Percentiles rank a stretch among this genome's conserved stretches.
Evolutionary conservation across 306 rosid genomes (phyloP).

Genomic region (Datisca glomerata): DNA sequence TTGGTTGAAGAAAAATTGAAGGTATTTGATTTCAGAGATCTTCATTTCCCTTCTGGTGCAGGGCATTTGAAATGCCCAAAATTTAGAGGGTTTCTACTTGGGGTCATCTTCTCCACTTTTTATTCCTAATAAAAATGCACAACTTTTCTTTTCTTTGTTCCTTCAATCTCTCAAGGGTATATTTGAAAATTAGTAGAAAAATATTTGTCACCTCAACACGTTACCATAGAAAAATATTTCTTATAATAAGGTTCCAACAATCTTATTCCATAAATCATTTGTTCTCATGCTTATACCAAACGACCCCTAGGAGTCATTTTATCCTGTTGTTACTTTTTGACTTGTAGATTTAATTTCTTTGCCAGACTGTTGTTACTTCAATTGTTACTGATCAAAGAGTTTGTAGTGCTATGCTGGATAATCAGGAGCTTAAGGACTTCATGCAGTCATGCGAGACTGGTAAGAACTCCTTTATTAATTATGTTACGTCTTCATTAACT

Average conservation of each 20-base stretch:
- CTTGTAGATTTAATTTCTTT: constrained; percentile 4
- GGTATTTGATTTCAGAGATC: background rate
- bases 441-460: constrained; percentile 30
- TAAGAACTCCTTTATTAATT: constrained; percentile 5
- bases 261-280: background rate
- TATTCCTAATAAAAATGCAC: too few species aligned
- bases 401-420: constrained; percentile 58
- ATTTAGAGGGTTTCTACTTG: too few species aligned
- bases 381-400: constrained; percentile 50
- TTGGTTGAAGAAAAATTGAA: background rate
- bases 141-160: too few species aligned
- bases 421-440: constrained; percentile 37
- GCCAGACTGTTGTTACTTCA: constrained; percentile 72
- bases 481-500: background rate
- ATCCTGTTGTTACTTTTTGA: background rate
- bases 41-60: background rate
- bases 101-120: too few species aligned
- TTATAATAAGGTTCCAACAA: background rate
- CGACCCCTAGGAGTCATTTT: background rate
- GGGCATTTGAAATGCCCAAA: background rate
- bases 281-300: background rate
- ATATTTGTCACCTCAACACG: too few species aligned
- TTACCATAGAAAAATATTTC: too few species aligned
- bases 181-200: too few species aligned
- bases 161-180: too few species aligned